Base-by-base conservation (phyloP, 2,329 filamentous ascomycete genomes). In the Cercospora sp. region DNA sequence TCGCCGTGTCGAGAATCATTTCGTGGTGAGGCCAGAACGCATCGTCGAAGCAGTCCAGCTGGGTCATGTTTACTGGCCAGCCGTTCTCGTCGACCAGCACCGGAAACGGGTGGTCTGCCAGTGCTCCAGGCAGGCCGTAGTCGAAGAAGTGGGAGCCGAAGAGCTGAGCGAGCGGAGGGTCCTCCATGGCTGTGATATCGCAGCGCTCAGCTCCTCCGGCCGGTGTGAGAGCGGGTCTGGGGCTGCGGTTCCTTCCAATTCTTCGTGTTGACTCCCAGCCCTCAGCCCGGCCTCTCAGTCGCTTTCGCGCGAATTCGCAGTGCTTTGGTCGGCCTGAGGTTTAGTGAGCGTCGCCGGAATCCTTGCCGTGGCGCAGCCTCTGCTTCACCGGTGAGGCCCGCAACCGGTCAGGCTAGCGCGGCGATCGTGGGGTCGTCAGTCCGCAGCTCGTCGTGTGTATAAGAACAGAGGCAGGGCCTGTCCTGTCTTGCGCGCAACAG, bases 111-210 rank as follows among this genome's bases (percentile, higher is more conserved):
- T 36, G 16, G 51, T 64, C 62, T 26, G 51, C 31, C 18, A 42
- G 51, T 28, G 28, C 26, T 28, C 28, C 33, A 30, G 65, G 59
- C 57, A 68, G 30, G 36, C 66, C 66, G 60, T 42, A 62, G 58
- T 68, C 66, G 62, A 57, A 68, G 58, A 31, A 64, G 23, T 42
- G 48, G 48, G 31, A 28, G 48, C 45, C 28, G 28, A 42, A 55
- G 31, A 57, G 45, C 62, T 64, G 48, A 7, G 51, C 31, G 51
- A 6, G 48, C 48, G 33, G 62, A 18, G 62, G 48, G 31, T 42
- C 62, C 9, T 33, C 62, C 62, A 64, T 64, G 59, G 59, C 48
- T 31, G 62, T 31, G 30, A 18, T 45, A 23, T 45, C 18, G 28
- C 31, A 33, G 48, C 36, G 62, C 62, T 39, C 36, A 39, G 36